phyloP scores from a whole-genome alignment of 495 filamentous ascomycete genomes.

The Achaetomiella virescens region DNA sequence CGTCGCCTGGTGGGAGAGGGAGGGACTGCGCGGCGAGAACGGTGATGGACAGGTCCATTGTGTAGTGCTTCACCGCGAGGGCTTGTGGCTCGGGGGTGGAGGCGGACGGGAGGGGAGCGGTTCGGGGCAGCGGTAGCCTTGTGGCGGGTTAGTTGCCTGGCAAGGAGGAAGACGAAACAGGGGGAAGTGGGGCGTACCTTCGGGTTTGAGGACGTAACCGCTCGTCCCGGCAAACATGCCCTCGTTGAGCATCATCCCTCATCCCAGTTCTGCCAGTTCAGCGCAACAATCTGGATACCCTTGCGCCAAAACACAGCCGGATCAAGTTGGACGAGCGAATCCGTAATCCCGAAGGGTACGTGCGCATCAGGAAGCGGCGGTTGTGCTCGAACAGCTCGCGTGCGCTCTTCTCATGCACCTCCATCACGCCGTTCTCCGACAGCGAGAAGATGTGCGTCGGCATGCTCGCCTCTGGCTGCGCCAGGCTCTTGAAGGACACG shows the following conservation, averaged over 20 bases:
- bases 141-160: neutral
- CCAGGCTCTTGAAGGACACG: slow-evolving; percentile 68
- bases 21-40: slow-evolving; percentile 53
- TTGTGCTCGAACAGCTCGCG: slow-evolving; percentile 74
- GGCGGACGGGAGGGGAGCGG: neutral
- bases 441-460: slow-evolving; percentile 85
- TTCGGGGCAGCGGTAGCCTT: slow-evolving; percentile 9
- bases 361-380: slow-evolving; percentile 74
- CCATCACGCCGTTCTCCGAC: slow-evolving; percentile 70
- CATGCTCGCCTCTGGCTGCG: slow-evolving; percentile 54
- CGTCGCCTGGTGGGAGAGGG: slow-evolving; percentile 49
- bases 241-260: slow-evolving; percentile 91
- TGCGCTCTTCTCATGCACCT: slow-evolving; percentile 56
- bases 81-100: slow-evolving; percentile 20
- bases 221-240: slow-evolving; percentile 79
- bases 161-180: neutral
- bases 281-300: slow-evolving; percentile 84
- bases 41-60: slow-evolving; percentile 47
- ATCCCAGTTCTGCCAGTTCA: slow-evolving; percentile 92
- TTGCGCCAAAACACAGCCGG: slow-evolving; percentile 79
- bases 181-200: slow-evolving; percentile 32
- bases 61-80: slow-evolving; percentile 36
- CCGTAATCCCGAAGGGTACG: slow-evolving; percentile 78
- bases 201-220: slow-evolving; percentile 82
- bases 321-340: slow-evolving; percentile 82